Evolutionary conservation across 192 early-diverging fungal genomes (phyloP), one percentile per base, ranked within the genome.

Genomic region (Backusella tuberculispora): DNA sequence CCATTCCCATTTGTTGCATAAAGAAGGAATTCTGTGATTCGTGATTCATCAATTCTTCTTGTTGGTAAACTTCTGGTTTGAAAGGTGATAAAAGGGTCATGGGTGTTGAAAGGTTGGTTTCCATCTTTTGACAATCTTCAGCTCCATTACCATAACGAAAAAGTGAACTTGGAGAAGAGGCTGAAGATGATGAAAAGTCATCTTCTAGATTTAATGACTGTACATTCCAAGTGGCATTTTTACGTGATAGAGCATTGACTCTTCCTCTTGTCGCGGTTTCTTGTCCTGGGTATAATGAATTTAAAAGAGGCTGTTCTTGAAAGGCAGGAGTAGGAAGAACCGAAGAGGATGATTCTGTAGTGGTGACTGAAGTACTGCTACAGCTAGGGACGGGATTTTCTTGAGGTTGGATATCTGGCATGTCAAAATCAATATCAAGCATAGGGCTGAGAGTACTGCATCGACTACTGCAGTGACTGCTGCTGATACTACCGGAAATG

Each of bases 391-490:
- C 40, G 12, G 21, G 41, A 7, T 47, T 47, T 15, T 46, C 43
- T 24, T 42, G 19, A 29, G 42, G 43, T 34, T 45, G 42, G 21
- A 46, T 6, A 48, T 70, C 68, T 26, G 42, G 63, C 63, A 73
- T 73, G 44, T 73, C 72, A 44, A 73, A 44, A 46, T 65, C 63
- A 17, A 73, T 13, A 46, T 73, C 72, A 21, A 73, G 26, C 72
- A 73, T 65, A 12, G 72, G 72, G 19, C 72, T 73, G 3, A 75
- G 29, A 6, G 74, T 75, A 14, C 74, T 75, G 17, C 63, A 53
- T 19, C 74, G 74, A 29, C 74, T 75, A 41, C 66, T 75, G 6
- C 56, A 64, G 0, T 26, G 26, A 38, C 66, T 68, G 42, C 70
- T 72, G 38, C 48, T 72, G 19, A 43, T 42, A 72, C 70, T 72